Conservation (phyloP, 1,139 yeast genomes). For the Barnettozyma hawaiiensis region DNA sequence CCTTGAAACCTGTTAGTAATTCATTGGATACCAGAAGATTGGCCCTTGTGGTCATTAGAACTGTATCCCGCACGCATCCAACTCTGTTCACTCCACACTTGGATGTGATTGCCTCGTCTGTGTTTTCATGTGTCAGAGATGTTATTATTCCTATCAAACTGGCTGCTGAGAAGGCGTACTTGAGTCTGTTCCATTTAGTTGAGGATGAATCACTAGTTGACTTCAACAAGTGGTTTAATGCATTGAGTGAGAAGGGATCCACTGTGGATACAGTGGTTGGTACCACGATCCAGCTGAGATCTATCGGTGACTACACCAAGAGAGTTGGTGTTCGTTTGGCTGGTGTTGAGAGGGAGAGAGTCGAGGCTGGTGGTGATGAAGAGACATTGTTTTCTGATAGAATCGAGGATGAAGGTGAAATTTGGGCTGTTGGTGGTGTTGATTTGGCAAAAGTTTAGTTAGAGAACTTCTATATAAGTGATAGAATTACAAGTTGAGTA, state of each 20-base stretch:
- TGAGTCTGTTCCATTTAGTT: slow-evolving; percentile 66
- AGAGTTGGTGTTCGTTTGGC: slow-evolving; percentile 86
- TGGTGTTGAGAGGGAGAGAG: slow-evolving; percentile 75
- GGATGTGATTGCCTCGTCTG: slow-evolving; percentile 60
- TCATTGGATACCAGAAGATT: slow-evolving; percentile 81
- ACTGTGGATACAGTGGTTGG: slow-evolving; percentile 40
- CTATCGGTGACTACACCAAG: slow-evolving; percentile 80
- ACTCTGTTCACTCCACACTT: slow-evolving; percentile 47
- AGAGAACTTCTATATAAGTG: not conserved
- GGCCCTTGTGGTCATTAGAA: slow-evolving; percentile 69
- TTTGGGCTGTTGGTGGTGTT: slow-evolving; percentile 81
- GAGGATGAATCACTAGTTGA: slow-evolving; percentile 56
- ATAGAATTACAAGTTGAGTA: not conserved
- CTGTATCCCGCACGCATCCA: slow-evolving; percentile 60
- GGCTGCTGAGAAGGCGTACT: slow-evolving; percentile 89
- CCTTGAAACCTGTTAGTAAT: slow-evolving; percentile 49
- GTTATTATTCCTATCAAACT: slow-evolving; percentile 82
- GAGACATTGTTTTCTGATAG: slow-evolving; percentile 82
- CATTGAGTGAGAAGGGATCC: slow-evolving; percentile 20
- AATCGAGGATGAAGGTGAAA: slow-evolving; percentile 78
- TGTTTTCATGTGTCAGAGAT: slow-evolving; percentile 82
- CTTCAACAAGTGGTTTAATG: slow-evolving; percentile 56
- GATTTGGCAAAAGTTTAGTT: slow-evolving; percentile 31
- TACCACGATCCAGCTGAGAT: slow-evolving; percentile 55
- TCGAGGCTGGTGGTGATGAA: slow-evolving; percentile 86